Evolutionary conservation across 1,284 basidiomycete species (phyloP), one percentile per base, ranked within the genome.

Genomic region (Malassezia slooffiae): DNA sequence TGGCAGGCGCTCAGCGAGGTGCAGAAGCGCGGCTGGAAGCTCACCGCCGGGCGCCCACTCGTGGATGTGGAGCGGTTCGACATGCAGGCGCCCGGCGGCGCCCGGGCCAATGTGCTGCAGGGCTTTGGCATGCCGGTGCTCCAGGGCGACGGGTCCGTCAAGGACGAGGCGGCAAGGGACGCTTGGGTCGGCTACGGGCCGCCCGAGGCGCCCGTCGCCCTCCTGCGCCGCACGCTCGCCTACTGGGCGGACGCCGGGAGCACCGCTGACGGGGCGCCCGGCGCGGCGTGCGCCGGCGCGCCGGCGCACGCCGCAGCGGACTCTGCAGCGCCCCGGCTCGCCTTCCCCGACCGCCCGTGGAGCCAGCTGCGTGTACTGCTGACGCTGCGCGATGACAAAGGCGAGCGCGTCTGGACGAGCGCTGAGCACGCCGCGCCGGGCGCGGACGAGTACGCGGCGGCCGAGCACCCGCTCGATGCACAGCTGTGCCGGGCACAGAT

Each of bases 181-280:
- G 61, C 60, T 6, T 64, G 61, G 61, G 57, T 64, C 21, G 59
- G 61, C 5, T 64, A 60, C 23, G 61, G 55, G 2, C 33, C 54
- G 1, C 50, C 55, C 1, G 61, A 64, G 46, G 57, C 57, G 33
- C 54, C 57, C 2, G 30, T 58, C 1, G 40, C 48, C 17, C 31
- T 58, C 13, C 19, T 48, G 20, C 32, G 57, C 10, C 33, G 55
- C 2, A 60, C 52, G 11, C 35, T 64, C 3, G 61, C 59, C 4
- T 64, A 64, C 37, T 60, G 55, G 55, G 53, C 50, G 10, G 59
- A 59, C 15, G 16, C 50, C 2, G 7, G 44, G 29, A 17, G 23
- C 20, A 15, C n/a, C 7, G 20, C 5, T 22, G 23, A 35, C 17
- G 11, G 34, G 22, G 9, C 23, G 35, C 23, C 10, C 10, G 21